Base-by-base conservation (phyloP, 2,329 filamentous ascomycete species). In the Pseudogymnoascus verrucosus region DNA sequence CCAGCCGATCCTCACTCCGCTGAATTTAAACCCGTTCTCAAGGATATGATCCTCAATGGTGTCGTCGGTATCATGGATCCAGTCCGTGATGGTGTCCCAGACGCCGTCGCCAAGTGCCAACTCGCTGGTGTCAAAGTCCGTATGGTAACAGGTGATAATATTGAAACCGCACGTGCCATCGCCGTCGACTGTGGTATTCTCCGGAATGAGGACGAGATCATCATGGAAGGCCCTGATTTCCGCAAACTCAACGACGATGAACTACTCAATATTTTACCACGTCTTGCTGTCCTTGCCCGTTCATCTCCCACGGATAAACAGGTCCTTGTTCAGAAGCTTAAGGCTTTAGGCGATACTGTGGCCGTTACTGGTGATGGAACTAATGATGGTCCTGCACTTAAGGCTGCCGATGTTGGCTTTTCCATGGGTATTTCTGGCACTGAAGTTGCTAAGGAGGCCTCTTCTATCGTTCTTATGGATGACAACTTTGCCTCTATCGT, bases 401-500 rank as follows among this genome's bases (percentile, higher is more conserved):
- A 90, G 76, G 87, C 87, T 70, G 90, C 90, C 5, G 89, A 93
- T 71, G 88, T 93, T 60, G 90, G 90, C 26, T 93, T 93, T 76
- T 91, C 89, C 16, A 93, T 93, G 90, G 90, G 90, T 68, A 90
- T 93, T 62, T 83, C 89, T 12, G 90, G 90, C 66, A 93, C 90
- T 0, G 90, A 42, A 21, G 39, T 42, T 42, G 39, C 39, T 11
- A 42, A 42, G 16, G 39, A 42, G 39, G 39, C 39, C 1, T 93
- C 90, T 6, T 88, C 89, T 39, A 93, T 93, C 66, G 91, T 93
- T 69, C 80, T 93, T 12, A 92, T 93, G 89, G 90, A 93, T 72
- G 90, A 93, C 76, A 93, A 93, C 77, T 93, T 93, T 75, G 83
- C 86, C 28, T 92, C 89, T n/a, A 93, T 93, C 66, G 88, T 93